Evolutionary conservation across 225 moss, liverwort and hornwort genomes (phyloP).

Genomic region (Marchantia paleacea): DNA sequence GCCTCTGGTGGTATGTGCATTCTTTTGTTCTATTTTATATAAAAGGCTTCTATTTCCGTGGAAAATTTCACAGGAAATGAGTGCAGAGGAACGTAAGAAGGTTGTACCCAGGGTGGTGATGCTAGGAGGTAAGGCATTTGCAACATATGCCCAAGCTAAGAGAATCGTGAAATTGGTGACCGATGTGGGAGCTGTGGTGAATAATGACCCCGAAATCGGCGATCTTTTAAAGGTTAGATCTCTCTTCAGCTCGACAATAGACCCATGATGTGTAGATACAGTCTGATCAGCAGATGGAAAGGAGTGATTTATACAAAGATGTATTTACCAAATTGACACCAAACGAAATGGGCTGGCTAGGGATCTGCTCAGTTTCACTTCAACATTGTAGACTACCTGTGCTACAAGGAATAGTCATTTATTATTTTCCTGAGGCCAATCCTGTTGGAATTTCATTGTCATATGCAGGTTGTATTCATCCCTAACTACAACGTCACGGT

Average conservation of each 20-base stretch:
- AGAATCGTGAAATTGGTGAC: conserved; percentile 50
- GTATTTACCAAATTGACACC: no score
- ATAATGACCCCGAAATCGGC: conserved; percentile 62
- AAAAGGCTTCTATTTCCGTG: background rate
- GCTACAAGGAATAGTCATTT: background rate
- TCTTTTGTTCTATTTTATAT: background rate
- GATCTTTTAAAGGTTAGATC: conserved; percentile 54
- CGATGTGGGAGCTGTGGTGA: conserved; percentile 48
- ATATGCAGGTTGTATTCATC: conserved; percentile 56
- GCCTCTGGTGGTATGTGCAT: background rate
- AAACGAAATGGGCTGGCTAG: background rate
- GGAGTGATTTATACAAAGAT: no score
- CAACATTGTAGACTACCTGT: background rate
- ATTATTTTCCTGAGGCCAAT: background rate
- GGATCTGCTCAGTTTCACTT: background rate
- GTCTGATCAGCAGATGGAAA: no score
- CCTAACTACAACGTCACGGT: conserved; percentile 78
- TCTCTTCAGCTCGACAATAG: background rate
- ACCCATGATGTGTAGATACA: no score
- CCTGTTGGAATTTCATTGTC: background rate
- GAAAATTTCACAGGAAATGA: conserved; percentile 38
- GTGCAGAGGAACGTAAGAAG: conserved; percentile 54
- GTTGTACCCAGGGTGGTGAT: conserved; percentile 62
- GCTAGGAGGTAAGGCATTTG: conserved; percentile 73
- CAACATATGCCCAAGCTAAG: conserved; percentile 47